phyloP scores from a whole-genome alignment of 768 basidiomycete species.

The Collybiopsis luxurians region DNA sequence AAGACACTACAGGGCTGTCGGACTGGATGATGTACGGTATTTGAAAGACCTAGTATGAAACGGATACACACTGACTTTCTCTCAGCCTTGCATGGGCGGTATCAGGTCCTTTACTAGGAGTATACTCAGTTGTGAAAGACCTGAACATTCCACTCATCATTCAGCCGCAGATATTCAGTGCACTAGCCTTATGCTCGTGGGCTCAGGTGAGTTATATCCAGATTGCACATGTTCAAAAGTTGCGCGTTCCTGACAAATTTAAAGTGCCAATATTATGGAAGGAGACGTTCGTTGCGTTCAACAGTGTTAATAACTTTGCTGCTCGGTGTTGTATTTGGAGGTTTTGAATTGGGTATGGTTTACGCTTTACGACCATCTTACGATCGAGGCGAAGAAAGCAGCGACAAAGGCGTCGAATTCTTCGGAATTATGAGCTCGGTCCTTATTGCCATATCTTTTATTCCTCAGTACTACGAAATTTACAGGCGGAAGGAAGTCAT shows the following conservation, averaged over 20 bases:
- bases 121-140: slow-evolving; percentile 63
- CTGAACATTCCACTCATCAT: slow-evolving; percentile 72
- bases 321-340: slow-evolving; percentile 47
- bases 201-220: slow-evolving; percentile 1
- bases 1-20: slow-evolving; percentile 70
- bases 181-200: slow-evolving; percentile 1
- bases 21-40: slow-evolving; percentile 55
- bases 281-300: slow-evolving; percentile 30
- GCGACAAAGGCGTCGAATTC: slow-evolving; percentile 37
- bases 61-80: neutral
- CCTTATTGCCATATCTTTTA: slow-evolving; percentile 50
- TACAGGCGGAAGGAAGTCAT: slow-evolving; percentile 58
- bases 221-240: neutral
- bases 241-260: slow-evolving; percentile 56
- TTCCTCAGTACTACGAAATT: slow-evolving; percentile 77
- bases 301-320: slow-evolving; percentile 34
- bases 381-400: slow-evolving; percentile 19
- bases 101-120: slow-evolving; percentile 57
- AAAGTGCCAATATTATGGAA: slow-evolving; percentile 69
- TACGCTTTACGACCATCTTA: slow-evolving; percentile 51
- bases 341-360: slow-evolving; percentile 58
- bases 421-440: slow-evolving; percentile 64
- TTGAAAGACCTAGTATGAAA: neutral
- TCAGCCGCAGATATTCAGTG: slow-evolving; percentile 63
- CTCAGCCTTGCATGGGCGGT: slow-evolving; percentile 60